Evolutionary conservation across 495 filamentous ascomycete genomes (phyloP).

Genomic region (Aspergillus taichungensis): DNA sequence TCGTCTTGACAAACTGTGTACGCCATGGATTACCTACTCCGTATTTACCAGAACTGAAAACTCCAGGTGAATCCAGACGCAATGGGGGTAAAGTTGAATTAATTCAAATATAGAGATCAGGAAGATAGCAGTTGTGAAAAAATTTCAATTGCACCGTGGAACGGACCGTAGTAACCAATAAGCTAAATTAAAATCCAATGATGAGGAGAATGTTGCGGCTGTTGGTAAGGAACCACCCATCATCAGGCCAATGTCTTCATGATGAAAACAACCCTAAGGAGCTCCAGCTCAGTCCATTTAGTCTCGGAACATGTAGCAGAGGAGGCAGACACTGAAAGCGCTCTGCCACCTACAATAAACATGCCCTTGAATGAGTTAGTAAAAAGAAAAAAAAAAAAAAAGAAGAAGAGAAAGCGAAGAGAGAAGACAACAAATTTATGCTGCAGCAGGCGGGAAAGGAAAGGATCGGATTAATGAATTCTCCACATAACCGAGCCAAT

Average conservation of each 20-base stretch:
- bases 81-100: too few species aligned
- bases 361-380: conserved; percentile 53
- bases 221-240: conserved; percentile 20
- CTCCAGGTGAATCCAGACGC: too few species aligned
- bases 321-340: conserved; percentile 38
- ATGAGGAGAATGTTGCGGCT: conserved; percentile 12
- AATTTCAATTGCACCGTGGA: too few species aligned
- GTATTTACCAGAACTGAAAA: too few species aligned
- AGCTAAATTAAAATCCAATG: neutral
- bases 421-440: conserved; percentile 7
- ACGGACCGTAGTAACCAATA: neutral
- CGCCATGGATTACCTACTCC: too few species aligned
- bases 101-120: too few species aligned
- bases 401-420: conserved; percentile 32
- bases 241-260: conserved; percentile 8
- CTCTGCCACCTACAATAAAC: conserved; percentile 85
- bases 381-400: conserved; percentile 41
- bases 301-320: conserved; percentile 59
- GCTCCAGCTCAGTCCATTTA: conserved; percentile 61
- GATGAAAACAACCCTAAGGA: conserved; percentile 34
- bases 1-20: too few species aligned
- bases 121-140: too few species aligned
- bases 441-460: conserved; percentile 8
- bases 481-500: conserved; percentile 33
- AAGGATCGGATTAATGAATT: conserved; percentile 18